Conservation (phyloP, 192 early-diverging fungal genomes). For the Mortierella alpina region DNA sequence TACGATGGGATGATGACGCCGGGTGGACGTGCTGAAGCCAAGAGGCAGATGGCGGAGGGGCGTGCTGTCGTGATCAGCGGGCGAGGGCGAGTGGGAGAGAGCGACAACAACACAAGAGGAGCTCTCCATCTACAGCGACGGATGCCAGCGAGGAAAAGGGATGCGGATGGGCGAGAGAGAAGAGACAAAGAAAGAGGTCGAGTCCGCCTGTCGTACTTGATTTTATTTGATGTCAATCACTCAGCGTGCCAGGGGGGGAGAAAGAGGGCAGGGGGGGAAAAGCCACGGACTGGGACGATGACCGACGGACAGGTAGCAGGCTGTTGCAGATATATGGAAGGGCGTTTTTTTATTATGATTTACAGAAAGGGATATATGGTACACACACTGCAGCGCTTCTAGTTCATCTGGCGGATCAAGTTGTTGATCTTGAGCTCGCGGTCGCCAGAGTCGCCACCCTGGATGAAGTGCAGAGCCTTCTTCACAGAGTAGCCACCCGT, state of each 20-base stretch:
- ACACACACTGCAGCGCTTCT: slow-evolving; percentile 16
- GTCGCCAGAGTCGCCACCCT: slow-evolving; percentile 98
- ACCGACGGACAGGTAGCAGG: too few species aligned
- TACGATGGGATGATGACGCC: not conserved
- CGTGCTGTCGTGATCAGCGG: not conserved
- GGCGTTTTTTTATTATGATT: not conserved
- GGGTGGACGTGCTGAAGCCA: too few species aligned
- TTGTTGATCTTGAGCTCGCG: slow-evolving; percentile 97
- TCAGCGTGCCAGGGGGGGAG: too few species aligned
- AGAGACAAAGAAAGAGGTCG: not conserved
- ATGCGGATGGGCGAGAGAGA: not conserved
- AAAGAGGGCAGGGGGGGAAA: too few species aligned
- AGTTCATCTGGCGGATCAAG: slow-evolving; percentile 79
- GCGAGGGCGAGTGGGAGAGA: not conserved
- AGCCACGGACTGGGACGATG: not conserved
- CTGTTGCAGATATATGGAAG: too few species aligned
- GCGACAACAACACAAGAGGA: not conserved
- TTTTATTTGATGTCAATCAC: too few species aligned
- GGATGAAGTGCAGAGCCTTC: slow-evolving; percentile 96
- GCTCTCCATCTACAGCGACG: not conserved
- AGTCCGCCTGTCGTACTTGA: not conserved
- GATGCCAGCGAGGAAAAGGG: not conserved
- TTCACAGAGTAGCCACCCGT: slow-evolving; percentile 93
- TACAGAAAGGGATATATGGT: not conserved
- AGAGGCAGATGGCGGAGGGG: not conserved